phyloP scores from a whole-genome alignment of 2,329 filamentous ascomycete species.

The Clonostachys byssicola region DNA sequence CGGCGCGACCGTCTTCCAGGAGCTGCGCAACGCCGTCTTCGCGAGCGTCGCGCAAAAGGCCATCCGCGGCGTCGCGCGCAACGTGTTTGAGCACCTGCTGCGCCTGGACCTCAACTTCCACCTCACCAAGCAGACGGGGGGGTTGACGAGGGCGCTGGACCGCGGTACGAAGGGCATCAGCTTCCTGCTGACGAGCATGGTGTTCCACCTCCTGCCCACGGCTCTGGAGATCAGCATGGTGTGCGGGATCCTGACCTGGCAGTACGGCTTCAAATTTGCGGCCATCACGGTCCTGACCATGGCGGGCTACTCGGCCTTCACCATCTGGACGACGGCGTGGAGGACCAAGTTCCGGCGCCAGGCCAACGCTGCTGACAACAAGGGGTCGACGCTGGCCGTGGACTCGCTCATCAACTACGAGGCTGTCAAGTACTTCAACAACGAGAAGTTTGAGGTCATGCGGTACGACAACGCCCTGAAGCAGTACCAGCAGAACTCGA shows the following conservation, averaged over 20 bases:
- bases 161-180: conserved; percentile 97
- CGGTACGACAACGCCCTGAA: conserved; percentile 85
- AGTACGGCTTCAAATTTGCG: conserved; percentile 90
- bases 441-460: conserved; percentile 88
- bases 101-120: conserved; percentile 92
- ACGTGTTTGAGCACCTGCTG: conserved; percentile 88
- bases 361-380: conserved; percentile 94
- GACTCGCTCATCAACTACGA: conserved; percentile 99
- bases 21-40: conserved; percentile 93
- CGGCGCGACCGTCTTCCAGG: conserved; percentile 85
- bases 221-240: conserved; percentile 93
- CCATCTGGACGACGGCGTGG: conserved; percentile 95
- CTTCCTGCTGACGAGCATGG: conserved; percentile 95
- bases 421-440: conserved; percentile 99
- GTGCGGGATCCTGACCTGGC: conserved; percentile 92
- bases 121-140: conserved; percentile 89
- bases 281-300: conserved; percentile 88
- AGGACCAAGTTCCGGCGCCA: conserved; percentile 93
- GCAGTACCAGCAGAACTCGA: conserved; percentile 88
- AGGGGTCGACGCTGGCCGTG: conserved; percentile 88
- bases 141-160: conserved; percentile 89
- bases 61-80: conserved; percentile 83
- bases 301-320: conserved; percentile 93
- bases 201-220: conserved; percentile 94
- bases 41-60: conserved; percentile 96